Percentiles rank a stretch among this genome's conserved stretches.
These are phyloP conservation scores for Coemansia sp. DNA, from an alignment of 192 early-diverging fungal species.

Conservation along the genomic window DNA sequence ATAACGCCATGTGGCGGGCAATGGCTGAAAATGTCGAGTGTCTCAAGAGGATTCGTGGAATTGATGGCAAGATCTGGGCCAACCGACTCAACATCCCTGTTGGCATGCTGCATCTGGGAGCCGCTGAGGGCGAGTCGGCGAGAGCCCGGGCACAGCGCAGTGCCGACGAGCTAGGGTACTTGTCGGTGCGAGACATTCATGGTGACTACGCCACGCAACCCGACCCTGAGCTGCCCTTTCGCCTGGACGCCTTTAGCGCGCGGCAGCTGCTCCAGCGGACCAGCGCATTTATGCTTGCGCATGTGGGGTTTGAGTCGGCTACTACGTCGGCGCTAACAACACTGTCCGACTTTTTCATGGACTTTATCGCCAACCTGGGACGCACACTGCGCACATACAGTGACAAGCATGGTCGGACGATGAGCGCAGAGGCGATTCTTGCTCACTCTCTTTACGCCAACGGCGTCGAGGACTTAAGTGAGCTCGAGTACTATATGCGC, in stretches of 20 bases:
- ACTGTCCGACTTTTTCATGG: constrained; percentile 72
- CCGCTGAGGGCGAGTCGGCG: not conserved
- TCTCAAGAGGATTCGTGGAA: constrained; percentile 55
- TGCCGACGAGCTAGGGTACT: not conserved
- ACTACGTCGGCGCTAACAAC: constrained; percentile 62
- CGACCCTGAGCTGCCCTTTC: constrained; percentile 47
- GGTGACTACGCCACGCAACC: constrained; percentile 27
- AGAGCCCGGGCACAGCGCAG: constrained; percentile 1
- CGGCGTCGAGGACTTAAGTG: constrained; percentile 63
- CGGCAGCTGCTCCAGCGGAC: constrained; percentile 62
- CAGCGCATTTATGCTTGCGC: constrained; percentile 67
- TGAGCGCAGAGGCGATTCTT: constrained; percentile 83
- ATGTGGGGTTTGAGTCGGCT: constrained; percentile 87
- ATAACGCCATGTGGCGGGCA: constrained; percentile 44
- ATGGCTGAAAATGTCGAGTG: constrained; percentile 56
- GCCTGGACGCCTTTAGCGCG: constrained; percentile 59
- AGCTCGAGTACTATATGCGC: constrained; percentile 76
- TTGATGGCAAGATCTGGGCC: constrained; percentile 61
- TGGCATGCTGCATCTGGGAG: constrained; percentile 11
- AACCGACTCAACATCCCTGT: constrained; percentile 51
- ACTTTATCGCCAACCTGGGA: constrained; percentile 82
- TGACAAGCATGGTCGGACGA: constrained; percentile 69
- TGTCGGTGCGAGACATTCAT: constrained; percentile 14
- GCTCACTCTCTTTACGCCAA: constrained; percentile 78
- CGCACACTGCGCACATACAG: constrained; percentile 73